A percentile compares a stretch with the other conserved stretches of the same genome.
These are phyloP conservation scores for Aspergillus calidoustus DNA, from an alignment of 2,329 filamentous ascomycete genomes.

Conservation along the genomic window DNA sequence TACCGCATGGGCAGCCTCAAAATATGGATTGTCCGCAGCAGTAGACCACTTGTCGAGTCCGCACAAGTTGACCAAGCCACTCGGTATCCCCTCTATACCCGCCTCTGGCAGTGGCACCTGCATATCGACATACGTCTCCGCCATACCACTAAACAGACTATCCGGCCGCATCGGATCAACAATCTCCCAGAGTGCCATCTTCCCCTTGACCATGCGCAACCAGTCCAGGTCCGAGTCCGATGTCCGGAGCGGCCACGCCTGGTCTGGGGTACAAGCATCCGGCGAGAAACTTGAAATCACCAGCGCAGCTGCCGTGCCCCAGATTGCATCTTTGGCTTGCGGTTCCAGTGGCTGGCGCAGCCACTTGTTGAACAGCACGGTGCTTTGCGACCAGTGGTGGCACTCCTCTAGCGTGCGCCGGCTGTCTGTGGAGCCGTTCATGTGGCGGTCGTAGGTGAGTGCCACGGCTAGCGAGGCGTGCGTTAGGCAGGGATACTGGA, in stretches of 20 bases:
- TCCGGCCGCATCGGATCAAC: constrained; percentile 54
- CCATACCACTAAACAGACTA: constrained; percentile 51
- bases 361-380: constrained; percentile 45
- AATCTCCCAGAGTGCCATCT: constrained; percentile 58
- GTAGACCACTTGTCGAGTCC: constrained; percentile 37
- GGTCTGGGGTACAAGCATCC: constrained; percentile 45
- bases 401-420: constrained; percentile 45
- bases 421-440: constrained; percentile 23
- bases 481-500: constrained; percentile 52
- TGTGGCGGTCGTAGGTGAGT: constrained; percentile 42
- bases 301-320: constrained; percentile 52
- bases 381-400: constrained; percentile 52
- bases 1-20: constrained; percentile 44
- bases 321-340: constrained; percentile 51
- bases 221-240: constrained; percentile 58
- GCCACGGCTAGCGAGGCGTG: constrained; percentile 53
- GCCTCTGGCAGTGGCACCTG: constrained; percentile 35
- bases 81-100: constrained; percentile 30
- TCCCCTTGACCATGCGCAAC: constrained; percentile 62
- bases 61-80: constrained; percentile 29
- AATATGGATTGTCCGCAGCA: constrained; percentile 43
- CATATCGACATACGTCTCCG: constrained; percentile 43
- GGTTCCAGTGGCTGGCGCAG: constrained; percentile 40
- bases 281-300: constrained; percentile 48
- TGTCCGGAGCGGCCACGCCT: constrained; percentile 58